Conservation (phyloP, 805 yeast genomes). For the Myxozyma melibiosi region DNA sequence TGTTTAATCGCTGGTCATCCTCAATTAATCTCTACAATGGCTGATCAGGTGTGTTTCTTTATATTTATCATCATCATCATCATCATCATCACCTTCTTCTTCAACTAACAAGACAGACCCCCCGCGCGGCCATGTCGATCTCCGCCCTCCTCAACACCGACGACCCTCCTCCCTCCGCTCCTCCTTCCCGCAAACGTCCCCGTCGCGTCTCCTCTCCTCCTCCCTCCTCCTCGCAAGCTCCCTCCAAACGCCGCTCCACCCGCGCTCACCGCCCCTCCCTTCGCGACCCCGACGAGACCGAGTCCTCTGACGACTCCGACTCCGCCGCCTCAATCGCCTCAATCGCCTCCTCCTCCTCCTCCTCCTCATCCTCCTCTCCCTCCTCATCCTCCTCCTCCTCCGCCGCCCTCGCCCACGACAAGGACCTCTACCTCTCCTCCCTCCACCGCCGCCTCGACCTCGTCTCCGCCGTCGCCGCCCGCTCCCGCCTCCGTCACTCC, state of each 20-base stretch:
- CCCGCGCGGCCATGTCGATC: constrained; percentile 31
- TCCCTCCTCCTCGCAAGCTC: constrained; percentile 1
- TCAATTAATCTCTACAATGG: constrained; percentile 1
- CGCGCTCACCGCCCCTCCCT: neutral
- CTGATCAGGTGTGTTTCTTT: neutral
- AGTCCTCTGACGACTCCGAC: constrained; percentile 1
- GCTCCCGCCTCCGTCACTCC: constrained; percentile 16
- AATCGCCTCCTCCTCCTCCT: neutral
- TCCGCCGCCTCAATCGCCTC: neutral
- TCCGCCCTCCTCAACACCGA: constrained; percentile 30
- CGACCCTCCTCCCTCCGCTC: constrained; percentile 8
- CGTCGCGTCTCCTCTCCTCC: neutral
- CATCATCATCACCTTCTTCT: neutral
- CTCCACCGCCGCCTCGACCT: constrained; percentile 7
- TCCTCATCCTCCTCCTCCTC: neutral
- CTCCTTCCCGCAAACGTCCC: neutral
- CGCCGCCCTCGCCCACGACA: constrained; percentile 12
- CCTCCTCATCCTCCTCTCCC: neutral
- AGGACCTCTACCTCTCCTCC: constrained; percentile 11
- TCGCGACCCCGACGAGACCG: constrained; percentile 25
- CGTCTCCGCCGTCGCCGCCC: constrained; percentile 14
- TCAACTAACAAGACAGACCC: neutral
- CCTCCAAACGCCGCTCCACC: constrained; percentile 1
- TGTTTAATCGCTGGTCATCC: too few species aligned
- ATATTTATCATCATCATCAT: neutral